Conservation (phyloP, 2,329 filamentous ascomycete species). For the Fusarium lateritium region DNA sequence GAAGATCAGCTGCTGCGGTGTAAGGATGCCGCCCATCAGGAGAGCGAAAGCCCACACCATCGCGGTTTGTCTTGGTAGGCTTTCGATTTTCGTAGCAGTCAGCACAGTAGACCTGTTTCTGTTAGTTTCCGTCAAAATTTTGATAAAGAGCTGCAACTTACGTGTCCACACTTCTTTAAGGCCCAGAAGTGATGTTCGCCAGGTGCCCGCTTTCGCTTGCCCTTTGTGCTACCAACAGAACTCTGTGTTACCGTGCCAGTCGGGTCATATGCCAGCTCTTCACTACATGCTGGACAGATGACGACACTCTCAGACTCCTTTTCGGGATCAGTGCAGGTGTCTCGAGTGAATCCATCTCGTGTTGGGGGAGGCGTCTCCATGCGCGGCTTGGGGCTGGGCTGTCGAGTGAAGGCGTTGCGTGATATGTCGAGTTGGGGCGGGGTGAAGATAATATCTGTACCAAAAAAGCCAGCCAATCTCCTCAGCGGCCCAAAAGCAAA, state of each 20-base stretch:
- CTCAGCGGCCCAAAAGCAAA: slow-evolving; percentile 47
- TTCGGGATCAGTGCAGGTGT: slow-evolving; percentile 62
- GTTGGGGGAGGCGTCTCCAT: slow-evolving; percentile 76
- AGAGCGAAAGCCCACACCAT: slow-evolving; percentile 58
- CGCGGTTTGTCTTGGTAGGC: slow-evolving; percentile 53
- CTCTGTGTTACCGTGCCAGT: slow-evolving; percentile 51
- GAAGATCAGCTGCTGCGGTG: slow-evolving; percentile 53
- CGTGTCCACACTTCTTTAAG: slow-evolving; percentile 91
- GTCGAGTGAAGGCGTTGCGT: slow-evolving; percentile 52
- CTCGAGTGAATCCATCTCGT: slow-evolving; percentile 84
- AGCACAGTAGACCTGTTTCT: slow-evolving; percentile 72
- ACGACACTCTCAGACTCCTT: slow-evolving; percentile 77
- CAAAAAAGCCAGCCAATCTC: slow-evolving; percentile 48
- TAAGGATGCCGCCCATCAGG: slow-evolving; percentile 49
- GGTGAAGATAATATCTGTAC: slow-evolving; percentile 44
- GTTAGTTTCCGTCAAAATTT: slow-evolving; percentile 11
- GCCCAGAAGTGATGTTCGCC: slow-evolving; percentile 93
- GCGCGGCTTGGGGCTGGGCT: slow-evolving; percentile 59
- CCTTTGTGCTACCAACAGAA: slow-evolving; percentile 43
- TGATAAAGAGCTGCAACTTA: slow-evolving; percentile 60
- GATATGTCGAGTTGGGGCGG: slow-evolving; percentile 46
- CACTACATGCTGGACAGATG: slow-evolving; percentile 88
- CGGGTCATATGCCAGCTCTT: slow-evolving; percentile 84
- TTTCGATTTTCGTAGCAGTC: slow-evolving; percentile 72
- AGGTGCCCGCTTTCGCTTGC: slow-evolving; percentile 63